phyloP scores from a whole-genome alignment of 352 stramenopile genomes.

The Phytopythium litorale region DNA sequence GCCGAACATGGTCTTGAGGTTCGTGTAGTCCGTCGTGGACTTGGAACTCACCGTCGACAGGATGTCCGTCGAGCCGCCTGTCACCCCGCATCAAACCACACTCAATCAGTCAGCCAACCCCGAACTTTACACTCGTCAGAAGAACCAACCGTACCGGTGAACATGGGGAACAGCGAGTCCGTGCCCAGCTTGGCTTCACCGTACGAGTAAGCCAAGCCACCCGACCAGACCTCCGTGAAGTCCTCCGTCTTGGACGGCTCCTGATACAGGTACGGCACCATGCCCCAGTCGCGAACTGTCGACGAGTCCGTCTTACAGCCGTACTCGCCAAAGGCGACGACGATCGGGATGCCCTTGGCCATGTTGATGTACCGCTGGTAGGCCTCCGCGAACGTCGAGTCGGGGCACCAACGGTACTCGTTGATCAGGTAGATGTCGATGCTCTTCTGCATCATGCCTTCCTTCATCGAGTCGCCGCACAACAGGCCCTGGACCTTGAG shows the following conservation, averaged over 20 bases:
- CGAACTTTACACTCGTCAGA: too few relatives aligned
- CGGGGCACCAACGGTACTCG: slow-evolving; percentile 83
- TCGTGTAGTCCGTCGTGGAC: slow-evolving; percentile 60
- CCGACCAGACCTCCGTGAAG: slow-evolving; percentile 79
- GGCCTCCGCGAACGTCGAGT: slow-evolving; percentile 59
- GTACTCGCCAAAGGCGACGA: slow-evolving; percentile 79
- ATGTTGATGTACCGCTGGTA: slow-evolving; percentile 74
- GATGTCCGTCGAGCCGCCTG: slow-evolving; percentile 63
- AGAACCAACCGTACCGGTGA: slow-evolving; percentile 41
- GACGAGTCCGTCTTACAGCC: slow-evolving; percentile 58
- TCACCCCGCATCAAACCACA: neutral
- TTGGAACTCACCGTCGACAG: slow-evolving; percentile 57
- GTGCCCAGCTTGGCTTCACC: slow-evolving; percentile 71
- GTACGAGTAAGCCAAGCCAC: slow-evolving; percentile 82
- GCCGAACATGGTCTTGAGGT: slow-evolving; percentile 64
- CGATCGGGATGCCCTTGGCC: slow-evolving; percentile 75
- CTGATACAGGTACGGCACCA: slow-evolving; percentile 80
- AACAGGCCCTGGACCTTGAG: slow-evolving; percentile 83
- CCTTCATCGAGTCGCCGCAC: slow-evolving; percentile 79
- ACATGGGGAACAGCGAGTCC: slow-evolving; percentile 78
- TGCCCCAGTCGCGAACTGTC: slow-evolving; percentile 56
- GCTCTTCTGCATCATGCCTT: slow-evolving; percentile 77
- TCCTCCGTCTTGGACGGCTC: slow-evolving; percentile 56
- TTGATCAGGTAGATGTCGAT: slow-evolving; percentile 90
- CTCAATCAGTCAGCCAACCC: too few relatives aligned